Conservation (phyloP, 495 filamentous ascomycete genomes). For the Aspergillus heteromorphus region DNA sequence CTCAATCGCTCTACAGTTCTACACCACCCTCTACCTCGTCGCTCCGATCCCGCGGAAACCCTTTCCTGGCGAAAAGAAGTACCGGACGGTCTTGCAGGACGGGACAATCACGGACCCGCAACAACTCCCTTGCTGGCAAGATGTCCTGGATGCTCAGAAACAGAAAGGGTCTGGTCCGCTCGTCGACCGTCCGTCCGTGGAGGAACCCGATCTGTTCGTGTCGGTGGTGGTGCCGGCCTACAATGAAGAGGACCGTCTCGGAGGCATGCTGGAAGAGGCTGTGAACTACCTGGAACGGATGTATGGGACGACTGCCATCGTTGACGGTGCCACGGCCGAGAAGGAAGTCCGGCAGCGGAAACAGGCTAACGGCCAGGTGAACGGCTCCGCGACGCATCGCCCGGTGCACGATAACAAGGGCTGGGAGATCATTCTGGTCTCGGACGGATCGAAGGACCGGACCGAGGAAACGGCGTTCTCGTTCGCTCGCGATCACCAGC, state of each 20-base stretch:
- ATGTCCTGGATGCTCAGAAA: slow-evolving; percentile 54
- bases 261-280: slow-evolving; percentile 83
- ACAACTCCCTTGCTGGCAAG: slow-evolving; percentile 78
- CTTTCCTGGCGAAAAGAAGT: slow-evolving; percentile 77
- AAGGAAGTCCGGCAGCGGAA: slow-evolving; percentile 31
- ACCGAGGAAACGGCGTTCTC: slow-evolving; percentile 74
- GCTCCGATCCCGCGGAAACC: slow-evolving; percentile 76
- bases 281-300: slow-evolving; percentile 73
- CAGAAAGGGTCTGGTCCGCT: slow-evolving; percentile 17
- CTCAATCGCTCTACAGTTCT: slow-evolving; percentile 46
- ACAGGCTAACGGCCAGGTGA: slow-evolving; percentile 19
- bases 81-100: slow-evolving; percentile 63
- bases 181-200: slow-evolving; percentile 27
- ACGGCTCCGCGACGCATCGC: slow-evolving; percentile 18
- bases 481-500: slow-evolving; percentile 57
- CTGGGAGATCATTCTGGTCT: slow-evolving; percentile 94
- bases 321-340: slow-evolving; percentile 12
- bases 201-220: slow-evolving; percentile 60
- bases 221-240: slow-evolving; percentile 92
- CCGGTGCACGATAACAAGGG: slow-evolving; percentile 40
- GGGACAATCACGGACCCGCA: slow-evolving; percentile 55
- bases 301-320: slow-evolving; percentile 54
- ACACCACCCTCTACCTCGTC: slow-evolving; percentile 62
- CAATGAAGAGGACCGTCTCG: slow-evolving; percentile 82
- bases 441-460: slow-evolving; percentile 84